phyloP scores from a whole-genome alignment of 768 basidiomycete genomes.

The Holtermanniella nyarrowii region DNA sequence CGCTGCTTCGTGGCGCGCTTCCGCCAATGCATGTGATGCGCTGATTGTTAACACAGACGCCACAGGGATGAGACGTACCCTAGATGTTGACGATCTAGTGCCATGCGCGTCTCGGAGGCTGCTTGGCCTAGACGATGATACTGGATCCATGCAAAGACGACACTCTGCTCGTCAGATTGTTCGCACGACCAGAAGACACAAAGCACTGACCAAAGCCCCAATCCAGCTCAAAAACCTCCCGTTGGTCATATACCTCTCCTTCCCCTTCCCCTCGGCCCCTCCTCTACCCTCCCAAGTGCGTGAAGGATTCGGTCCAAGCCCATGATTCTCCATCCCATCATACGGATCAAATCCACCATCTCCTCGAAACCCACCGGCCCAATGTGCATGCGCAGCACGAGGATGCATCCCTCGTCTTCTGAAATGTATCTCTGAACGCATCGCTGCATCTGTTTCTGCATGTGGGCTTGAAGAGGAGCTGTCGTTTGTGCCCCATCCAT shows the following conservation, averaged over 20 bases:
- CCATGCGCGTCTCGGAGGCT: slow-evolving; percentile 13
- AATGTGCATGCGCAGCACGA: too few relatives aligned
- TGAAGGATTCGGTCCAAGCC: background rate
- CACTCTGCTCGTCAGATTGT: slow-evolving; percentile 14
- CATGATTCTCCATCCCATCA: background rate
- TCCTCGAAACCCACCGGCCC: background rate
- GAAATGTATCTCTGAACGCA: slow-evolving; percentile 24
- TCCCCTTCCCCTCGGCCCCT: slow-evolving; percentile 10
- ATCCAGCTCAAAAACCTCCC: slow-evolving; percentile 23
- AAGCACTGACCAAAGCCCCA: slow-evolving; percentile 20
- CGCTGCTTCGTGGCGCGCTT: slow-evolving; percentile 35
- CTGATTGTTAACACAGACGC: too few relatives aligned
- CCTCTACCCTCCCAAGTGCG: background rate
- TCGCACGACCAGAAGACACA: slow-evolving; percentile 1
- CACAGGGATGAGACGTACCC: slow-evolving; percentile 28
- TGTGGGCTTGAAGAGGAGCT: slow-evolving; percentile 1
- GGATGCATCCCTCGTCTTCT: slow-evolving; percentile 10
- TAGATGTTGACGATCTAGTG: slow-evolving; percentile 24
- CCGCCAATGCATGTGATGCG: slow-evolving; percentile 34
- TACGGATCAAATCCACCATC: slow-evolving; percentile 1
- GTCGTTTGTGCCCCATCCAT: slow-evolving; percentile 21
- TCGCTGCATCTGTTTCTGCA: slow-evolving; percentile 15
- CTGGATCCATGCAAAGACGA: slow-evolving; percentile 27
- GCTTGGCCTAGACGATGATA: slow-evolving; percentile 26
- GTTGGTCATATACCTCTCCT: slow-evolving; percentile 35